A percentile compares a stretch with the other conserved stretches of the same genome.
Evolutionary conservation across 371 early-diverging fungal genomes (phyloP).

Genomic region (Mucor piriformis): DNA sequence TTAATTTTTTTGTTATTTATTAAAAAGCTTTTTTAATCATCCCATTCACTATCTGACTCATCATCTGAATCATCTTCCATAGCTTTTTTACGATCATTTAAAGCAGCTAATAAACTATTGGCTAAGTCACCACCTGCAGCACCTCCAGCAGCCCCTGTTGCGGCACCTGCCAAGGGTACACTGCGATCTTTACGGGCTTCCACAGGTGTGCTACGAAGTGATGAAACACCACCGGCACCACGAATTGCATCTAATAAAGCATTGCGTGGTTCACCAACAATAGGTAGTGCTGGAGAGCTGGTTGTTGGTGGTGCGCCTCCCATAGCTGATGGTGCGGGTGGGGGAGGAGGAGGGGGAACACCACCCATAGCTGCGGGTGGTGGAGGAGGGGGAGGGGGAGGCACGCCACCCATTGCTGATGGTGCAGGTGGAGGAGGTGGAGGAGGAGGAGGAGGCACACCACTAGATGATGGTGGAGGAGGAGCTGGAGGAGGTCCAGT

Average conservation of each 20-base stretch:
- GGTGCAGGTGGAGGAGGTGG: constrained; percentile 27
- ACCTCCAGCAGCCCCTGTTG: constrained; percentile 11
- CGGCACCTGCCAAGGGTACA: constrained; percentile 23
- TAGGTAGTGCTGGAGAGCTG: constrained; percentile 13
- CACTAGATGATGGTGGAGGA: constrained; percentile 33
- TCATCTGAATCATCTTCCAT: constrained; percentile 29
- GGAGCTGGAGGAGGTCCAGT: constrained; percentile 28
- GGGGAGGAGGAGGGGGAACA: constrained; percentile 19
- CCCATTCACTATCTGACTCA: constrained; percentile 38
- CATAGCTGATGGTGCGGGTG: constrained; percentile 3
- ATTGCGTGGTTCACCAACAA: constrained; percentile 26
- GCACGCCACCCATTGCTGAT: constrained; percentile 11
- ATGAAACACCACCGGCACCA: constrained; percentile 41
- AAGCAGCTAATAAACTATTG: constrained; percentile 31
- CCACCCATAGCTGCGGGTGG: constrained; percentile 3
- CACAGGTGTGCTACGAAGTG: constrained; percentile 33
- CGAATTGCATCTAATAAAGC: constrained; percentile 49
- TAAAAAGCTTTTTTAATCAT: constrained; percentile 23
- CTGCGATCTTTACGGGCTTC: constrained; percentile 36
- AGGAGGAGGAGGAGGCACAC: constrained; percentile 25
- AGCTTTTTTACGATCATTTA: constrained; percentile 35
- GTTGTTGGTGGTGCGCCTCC: background rate
- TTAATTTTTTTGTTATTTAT: constrained; percentile 11
- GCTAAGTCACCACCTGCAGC: constrained; percentile 23
- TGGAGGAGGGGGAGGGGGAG: constrained; percentile 20